Conservation (phyloP, 805 yeast species). For the Sporopachydermia lactativora region DNA sequence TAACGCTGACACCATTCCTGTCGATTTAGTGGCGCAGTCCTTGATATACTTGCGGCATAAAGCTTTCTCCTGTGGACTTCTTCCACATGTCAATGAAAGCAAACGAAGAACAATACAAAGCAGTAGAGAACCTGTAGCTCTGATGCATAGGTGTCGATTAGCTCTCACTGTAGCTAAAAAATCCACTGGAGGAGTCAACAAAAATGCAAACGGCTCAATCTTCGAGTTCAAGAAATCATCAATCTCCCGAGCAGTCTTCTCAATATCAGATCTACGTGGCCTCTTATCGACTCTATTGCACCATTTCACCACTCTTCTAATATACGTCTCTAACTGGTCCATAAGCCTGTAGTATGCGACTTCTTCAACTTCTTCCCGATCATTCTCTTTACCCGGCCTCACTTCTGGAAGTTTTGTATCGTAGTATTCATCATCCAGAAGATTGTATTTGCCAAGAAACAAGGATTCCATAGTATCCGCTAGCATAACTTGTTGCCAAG, state of each 20-base stretch:
- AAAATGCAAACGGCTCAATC: conserved; percentile 1
- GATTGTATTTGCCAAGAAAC: neutral
- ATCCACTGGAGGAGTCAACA: neutral
- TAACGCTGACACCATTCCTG: neutral
- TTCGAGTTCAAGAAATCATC: neutral
- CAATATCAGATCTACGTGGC: neutral
- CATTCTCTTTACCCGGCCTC: neutral
- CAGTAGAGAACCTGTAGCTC: neutral
- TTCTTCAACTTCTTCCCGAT: neutral
- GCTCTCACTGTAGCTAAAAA: neutral
- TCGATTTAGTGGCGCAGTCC: neutral
- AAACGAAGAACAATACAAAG: neutral
- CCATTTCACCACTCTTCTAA: neutral
- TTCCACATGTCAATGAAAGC: neutral
- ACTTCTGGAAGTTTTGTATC: neutral
- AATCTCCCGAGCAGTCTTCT: neutral
- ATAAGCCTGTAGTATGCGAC: neutral
- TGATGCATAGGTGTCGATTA: neutral
- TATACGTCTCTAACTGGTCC: neutral
- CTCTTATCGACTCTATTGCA: neutral
- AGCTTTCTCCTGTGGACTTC: neutral
- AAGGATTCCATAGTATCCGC: neutral
- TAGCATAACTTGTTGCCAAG: neutral
- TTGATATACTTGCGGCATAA: neutral
- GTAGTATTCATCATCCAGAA: neutral